phyloP scores from a whole-genome alignment of 108 stramenopile species.

The Skeletonema grethae region DNA sequence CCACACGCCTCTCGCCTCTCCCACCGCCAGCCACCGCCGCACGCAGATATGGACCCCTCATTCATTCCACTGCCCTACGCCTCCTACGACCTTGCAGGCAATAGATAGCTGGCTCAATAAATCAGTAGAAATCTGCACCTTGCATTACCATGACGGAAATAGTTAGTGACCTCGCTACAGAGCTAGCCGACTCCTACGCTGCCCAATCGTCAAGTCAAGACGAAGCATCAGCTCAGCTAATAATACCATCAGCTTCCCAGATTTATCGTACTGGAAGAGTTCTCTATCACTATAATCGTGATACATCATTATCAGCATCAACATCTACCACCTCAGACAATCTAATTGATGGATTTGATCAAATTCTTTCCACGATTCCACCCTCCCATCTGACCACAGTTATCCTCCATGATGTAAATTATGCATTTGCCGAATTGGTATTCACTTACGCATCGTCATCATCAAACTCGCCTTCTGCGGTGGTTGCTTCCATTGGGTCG shows the following conservation, averaged over 20 bases:
- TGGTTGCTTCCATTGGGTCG: not conserved
- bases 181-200: not conserved
- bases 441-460: constrained; percentile 29
- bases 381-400: constrained; percentile 17
- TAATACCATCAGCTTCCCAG: constrained; percentile 31
- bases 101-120: no score
- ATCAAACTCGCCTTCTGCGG: not conserved
- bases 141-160: not conserved
- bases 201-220: not conserved
- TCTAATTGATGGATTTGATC: constrained; percentile 30
- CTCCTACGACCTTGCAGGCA: no score
- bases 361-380: constrained; percentile 17
- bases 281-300: constrained; percentile 21
- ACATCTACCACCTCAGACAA: not conserved
- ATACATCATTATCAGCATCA: not conserved
- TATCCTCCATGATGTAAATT: constrained; percentile 26
- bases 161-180: not conserved
- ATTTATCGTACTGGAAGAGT: constrained; percentile 48
- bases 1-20: no score
- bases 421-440: constrained; percentile 28
- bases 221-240: not conserved
- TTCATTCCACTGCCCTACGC: no score
- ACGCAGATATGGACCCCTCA: no score
- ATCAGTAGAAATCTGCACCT: no score
- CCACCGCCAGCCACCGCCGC: no score